Evolutionary conservation across 257 asterid species (phyloP), one percentile per base, ranked within the genome.

Genomic region (Capsicum chinense): DNA sequence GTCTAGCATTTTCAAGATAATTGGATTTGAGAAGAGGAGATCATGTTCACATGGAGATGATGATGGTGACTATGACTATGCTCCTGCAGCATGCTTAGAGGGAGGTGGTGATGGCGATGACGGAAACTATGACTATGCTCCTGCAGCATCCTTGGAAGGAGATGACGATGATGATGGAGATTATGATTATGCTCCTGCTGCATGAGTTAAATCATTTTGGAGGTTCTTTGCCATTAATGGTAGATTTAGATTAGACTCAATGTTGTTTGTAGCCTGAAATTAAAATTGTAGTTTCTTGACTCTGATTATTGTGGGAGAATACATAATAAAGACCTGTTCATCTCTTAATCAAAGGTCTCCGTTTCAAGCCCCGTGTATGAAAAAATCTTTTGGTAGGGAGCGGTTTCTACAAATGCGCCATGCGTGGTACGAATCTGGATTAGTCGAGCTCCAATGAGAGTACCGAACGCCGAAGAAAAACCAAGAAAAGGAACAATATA

Each of bases 121-220:
- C 39, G 13, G 10, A 17, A 66, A 57, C 0, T 52, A 52, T 76
- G 48, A 76, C n/a, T 82, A 64, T 17, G 76, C 85, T 82, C 85
- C 83, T 21, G 73, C 83, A 0, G 57, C 85, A 19, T 63, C 71
- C 9, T 12, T 71, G 1, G 83, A 74, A 21, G 48, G 80, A 12
- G 79, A 60, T 6, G 80, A 7, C 33, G 33, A 26, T 1, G 56
- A 79, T 68, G 81, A 66, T 57, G 80, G 2, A 6, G 71, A 50
- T 3, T 74, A 79, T 5, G 12, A 79, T 80, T 79, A 57, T 83
- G 84, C 81, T 73, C 85, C 81, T 0, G 52, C 84, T 1, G 58
- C 88, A 44, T 85, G 13, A 56, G 39, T 7, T 68, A 1, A 26
- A 26, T 26, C 33, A 26, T 26, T 26, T 59, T 17, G 66, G 5